These are phyloP conservation scores for Suillus lakei DNA, from an alignment of 768 basidiomycete genomes.

Conservation along the genomic window DNA sequence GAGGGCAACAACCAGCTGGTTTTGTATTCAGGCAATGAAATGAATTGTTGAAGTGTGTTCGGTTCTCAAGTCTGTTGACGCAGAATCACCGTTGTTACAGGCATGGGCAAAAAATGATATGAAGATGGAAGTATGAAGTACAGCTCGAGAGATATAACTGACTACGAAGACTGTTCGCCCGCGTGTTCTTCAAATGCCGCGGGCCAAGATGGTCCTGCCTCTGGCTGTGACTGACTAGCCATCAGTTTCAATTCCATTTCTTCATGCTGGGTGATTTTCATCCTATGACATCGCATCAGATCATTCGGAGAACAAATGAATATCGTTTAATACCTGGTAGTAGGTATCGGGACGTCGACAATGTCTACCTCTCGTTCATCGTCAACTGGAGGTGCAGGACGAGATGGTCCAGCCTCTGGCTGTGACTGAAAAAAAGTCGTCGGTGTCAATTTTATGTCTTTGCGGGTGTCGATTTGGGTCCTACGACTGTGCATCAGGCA, in stretches of 20 bases:
- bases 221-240: not conserved
- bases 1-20: too few species aligned
- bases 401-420: not conserved
- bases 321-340: not conserved
- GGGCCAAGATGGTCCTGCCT: too few species aligned
- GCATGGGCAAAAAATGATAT: not conserved
- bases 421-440: not conserved
- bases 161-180: not conserved
- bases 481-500: not conserved
- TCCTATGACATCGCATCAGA: not conserved
- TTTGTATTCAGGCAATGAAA: too few species aligned
- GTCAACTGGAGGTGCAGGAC: not conserved
- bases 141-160: not conserved
- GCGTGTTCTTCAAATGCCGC: not conserved
- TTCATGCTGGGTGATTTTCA: too few species aligned
- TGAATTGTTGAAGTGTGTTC: not conserved
- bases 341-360: not conserved
- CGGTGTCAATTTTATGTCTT: not conserved
- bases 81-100: not conserved
- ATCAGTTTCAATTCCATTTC: not conserved
- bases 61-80: not conserved
- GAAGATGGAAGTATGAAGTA: not conserved
- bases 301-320: not conserved
- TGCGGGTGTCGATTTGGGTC: not conserved
- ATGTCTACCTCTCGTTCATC: not conserved